Evolutionary conservation across 2,329 filamentous ascomycete species (phyloP).

Genomic region (Trichoderma sp.): DNA sequence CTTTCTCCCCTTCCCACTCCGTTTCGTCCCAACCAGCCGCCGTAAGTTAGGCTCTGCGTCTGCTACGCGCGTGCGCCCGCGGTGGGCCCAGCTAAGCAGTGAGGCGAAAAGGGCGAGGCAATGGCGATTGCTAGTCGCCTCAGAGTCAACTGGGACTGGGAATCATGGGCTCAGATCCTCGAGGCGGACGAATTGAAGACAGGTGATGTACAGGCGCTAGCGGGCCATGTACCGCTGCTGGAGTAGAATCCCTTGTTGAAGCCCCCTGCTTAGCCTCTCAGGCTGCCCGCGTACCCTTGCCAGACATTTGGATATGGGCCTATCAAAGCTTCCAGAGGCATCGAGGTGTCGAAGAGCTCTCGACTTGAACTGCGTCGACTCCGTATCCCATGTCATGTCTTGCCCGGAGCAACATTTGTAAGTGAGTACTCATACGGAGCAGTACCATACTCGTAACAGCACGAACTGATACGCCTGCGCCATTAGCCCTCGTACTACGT

Average conservation of each 20-base stretch:
- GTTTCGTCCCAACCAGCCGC: constrained; percentile 7
- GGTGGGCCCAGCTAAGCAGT: constrained; percentile 17
- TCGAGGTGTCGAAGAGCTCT: neutral
- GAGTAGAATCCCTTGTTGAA: constrained; percentile 14
- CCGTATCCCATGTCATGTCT: neutral
- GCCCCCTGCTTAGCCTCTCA: constrained; percentile 19
- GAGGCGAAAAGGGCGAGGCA: constrained; percentile 17
- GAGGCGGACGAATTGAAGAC: constrained; percentile 15
- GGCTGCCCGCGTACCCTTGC: constrained; percentile 16
- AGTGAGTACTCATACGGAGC: neutral
- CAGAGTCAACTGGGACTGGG: neutral
- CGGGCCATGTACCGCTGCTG: constrained; percentile 16
- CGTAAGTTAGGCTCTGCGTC: neutral
- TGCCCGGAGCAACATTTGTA: neutral
- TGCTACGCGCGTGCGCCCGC: constrained; percentile 13
- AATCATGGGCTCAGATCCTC: constrained; percentile 17
- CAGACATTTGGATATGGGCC: constrained; percentile 16
- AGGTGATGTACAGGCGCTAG: constrained; percentile 18
- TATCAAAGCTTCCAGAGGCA: constrained; percentile 14
- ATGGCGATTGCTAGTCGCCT: constrained; percentile 16
- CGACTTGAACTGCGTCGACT: neutral
- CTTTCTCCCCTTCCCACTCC: neutral
- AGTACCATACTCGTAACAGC: neutral
- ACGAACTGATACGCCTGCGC: neutral
- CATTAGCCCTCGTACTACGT: neutral